A percentile compares a stretch with the other conserved stretches of the same genome.
phyloP scores from a whole-genome alignment of 139 green algal species.

The Volvox reticuliferus region DNA sequence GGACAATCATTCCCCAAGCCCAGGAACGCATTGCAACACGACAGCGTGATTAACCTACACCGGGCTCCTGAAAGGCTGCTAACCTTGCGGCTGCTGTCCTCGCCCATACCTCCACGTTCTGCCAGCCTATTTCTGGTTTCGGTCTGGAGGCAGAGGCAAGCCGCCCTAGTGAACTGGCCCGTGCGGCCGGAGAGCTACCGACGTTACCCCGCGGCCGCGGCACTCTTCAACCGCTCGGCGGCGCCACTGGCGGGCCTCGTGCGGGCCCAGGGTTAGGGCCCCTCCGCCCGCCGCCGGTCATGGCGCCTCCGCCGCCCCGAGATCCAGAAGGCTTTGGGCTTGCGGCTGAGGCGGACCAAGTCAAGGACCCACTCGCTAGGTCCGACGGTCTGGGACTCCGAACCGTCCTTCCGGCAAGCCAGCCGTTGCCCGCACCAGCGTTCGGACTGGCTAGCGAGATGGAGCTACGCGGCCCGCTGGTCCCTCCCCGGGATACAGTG shows the following conservation, averaged over 20 bases:
- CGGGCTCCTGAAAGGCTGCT: too few species aligned
- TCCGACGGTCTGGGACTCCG: not conserved
- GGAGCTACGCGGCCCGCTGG: not conserved
- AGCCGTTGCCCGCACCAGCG: not conserved
- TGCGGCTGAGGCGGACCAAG: not conserved
- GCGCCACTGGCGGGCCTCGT: not conserved
- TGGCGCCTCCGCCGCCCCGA: not conserved
- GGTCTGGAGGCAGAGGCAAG: not conserved
- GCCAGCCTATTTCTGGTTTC: not conserved
- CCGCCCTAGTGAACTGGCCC: not conserved
- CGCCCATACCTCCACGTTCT: too few species aligned
- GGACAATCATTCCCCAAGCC: too few species aligned
- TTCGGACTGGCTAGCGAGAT: slow-evolving; percentile 4
- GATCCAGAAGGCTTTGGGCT: not conserved
- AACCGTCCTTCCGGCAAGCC: not conserved
- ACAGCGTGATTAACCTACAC: too few species aligned
- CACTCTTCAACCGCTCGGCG: not conserved
- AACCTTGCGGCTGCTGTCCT: too few species aligned
- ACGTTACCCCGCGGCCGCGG: not conserved
- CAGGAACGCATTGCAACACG: too few species aligned
- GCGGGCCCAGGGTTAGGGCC: not conserved
- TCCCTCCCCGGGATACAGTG: not conserved
- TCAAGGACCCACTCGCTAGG: not conserved
- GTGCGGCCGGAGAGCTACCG: not conserved
- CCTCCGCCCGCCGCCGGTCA: not conserved